These are phyloP conservation scores for Aspergillus taichungensis DNA, from an alignment of 495 filamentous ascomycete species.

Conservation along the genomic window DNA sequence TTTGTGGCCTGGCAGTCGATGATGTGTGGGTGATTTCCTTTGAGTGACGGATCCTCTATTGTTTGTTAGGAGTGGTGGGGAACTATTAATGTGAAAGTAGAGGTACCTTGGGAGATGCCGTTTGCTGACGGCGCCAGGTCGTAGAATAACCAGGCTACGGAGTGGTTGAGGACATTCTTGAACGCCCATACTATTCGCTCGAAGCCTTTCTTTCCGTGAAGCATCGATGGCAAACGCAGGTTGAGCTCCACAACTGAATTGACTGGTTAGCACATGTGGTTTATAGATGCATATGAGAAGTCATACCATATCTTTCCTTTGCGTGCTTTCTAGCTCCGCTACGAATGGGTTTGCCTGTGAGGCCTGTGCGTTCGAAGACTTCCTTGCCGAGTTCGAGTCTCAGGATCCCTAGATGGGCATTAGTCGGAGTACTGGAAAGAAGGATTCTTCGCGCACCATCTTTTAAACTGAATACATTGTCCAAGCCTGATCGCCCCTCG, in stretches of 20 bases:
- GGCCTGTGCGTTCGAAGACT: constrained; percentile 73
- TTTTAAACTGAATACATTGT: constrained; percentile 66
- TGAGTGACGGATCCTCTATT: constrained; percentile 38
- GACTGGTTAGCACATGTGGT: background rate
- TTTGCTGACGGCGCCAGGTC: constrained; percentile 37
- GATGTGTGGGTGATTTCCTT: constrained; percentile 44
- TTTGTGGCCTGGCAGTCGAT: constrained; percentile 23
- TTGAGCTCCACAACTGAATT: constrained; percentile 69
- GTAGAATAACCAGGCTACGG: constrained; percentile 75
- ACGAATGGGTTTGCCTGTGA: constrained; percentile 63
- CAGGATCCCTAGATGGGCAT: constrained; percentile 47
- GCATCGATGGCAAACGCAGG: constrained; percentile 69
- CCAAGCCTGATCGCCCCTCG: constrained; percentile 68
- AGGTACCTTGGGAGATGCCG: constrained; percentile 20
- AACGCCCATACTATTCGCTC: constrained; percentile 78
- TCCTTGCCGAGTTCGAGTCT: constrained; percentile 74
- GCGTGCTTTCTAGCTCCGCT: constrained; percentile 50
- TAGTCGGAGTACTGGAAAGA: background rate
- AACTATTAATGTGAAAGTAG: background rate
- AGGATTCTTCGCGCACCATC: constrained; percentile 44
- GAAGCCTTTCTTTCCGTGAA: constrained; percentile 87
- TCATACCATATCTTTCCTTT: constrained; percentile 49
- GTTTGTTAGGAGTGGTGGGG: background rate
- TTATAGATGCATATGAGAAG: background rate
- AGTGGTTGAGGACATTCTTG: constrained; percentile 65